phyloP scores from a whole-genome alignment of 1,139 yeast genomes.

The Geotrichum australiense region DNA sequence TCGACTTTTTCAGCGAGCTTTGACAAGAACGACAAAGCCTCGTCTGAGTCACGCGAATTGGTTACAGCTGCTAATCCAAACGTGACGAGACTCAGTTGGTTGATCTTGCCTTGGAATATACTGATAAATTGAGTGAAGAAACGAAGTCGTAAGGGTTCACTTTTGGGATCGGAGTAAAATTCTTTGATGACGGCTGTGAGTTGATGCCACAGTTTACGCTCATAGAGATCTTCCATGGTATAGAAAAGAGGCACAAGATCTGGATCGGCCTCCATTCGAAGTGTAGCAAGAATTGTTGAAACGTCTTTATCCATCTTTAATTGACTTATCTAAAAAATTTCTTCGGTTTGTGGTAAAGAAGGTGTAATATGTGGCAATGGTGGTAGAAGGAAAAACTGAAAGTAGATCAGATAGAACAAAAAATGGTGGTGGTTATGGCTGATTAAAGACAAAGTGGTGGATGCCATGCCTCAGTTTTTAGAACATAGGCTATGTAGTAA shows the following conservation, averaged over 20 bases:
- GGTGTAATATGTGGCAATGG: not conserved
- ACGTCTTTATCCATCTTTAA: conserved; percentile 37
- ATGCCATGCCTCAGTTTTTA: not conserved
- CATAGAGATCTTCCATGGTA: conserved; percentile 79
- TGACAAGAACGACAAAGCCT: conserved; percentile 51
- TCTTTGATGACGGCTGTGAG: conserved; percentile 62
- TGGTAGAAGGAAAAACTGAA: not conserved
- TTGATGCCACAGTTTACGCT: conserved; percentile 75
- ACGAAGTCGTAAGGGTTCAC: conserved; percentile 51
- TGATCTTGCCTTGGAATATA: conserved; percentile 62
- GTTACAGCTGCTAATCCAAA: conserved; percentile 58
- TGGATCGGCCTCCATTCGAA: conserved; percentile 63
- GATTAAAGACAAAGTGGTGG: not conserved
- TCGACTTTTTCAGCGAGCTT: conserved; percentile 47
- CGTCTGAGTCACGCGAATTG: conserved; percentile 41
- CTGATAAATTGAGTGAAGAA: conserved; percentile 66
- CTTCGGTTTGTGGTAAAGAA: not conserved
- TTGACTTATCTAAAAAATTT: conserved; percentile 15
- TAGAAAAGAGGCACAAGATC: conserved; percentile 58
- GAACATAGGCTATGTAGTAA: too few relatives aligned
- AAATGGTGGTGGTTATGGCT: not conserved
- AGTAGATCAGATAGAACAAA: not conserved
- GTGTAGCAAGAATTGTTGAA: conserved; percentile 58
- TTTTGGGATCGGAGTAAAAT: conserved; percentile 49
- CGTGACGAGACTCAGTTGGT: conserved; percentile 70